Evolutionary conservation across 306 rosid genomes (phyloP).

Genomic region (Cicer chorassanicum): DNA sequence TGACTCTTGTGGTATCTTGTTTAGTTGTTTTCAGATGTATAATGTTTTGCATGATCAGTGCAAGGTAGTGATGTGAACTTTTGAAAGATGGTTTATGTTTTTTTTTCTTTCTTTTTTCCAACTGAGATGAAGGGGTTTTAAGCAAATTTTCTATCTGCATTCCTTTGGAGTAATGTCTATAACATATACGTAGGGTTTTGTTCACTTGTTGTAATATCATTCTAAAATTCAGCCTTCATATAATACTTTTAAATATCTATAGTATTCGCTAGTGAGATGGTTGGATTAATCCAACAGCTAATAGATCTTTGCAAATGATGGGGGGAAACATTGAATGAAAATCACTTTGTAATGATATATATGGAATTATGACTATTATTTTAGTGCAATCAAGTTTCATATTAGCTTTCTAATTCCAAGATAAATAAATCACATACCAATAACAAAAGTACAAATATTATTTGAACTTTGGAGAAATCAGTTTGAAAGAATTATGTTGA

Average conservation of each 20-base stretch:
- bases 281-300: not conserved
- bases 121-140: constrained; percentile 26
- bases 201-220: not conserved
- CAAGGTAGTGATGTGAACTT: constrained; percentile 43
- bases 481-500: too few species aligned
- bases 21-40: constrained; percentile 41
- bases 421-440: constrained; percentile 16
- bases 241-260: not conserved
- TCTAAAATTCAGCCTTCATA: not conserved
- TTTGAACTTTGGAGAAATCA: too few species aligned
- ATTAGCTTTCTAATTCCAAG: constrained; percentile 1
- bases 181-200: not conserved
- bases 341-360: not conserved
- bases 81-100: constrained; percentile 27
- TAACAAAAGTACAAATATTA: not conserved
- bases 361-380: not conserved
- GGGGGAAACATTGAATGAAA: not conserved
- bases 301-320: not conserved
- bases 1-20: constrained; percentile 39
- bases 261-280: not conserved
- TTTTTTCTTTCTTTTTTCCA: not conserved
- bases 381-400: not conserved
- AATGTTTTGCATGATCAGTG: constrained; percentile 43
- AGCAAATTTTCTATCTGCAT: constrained; percentile 20
- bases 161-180: not conserved